A percentile compares a stretch with the other conserved stretches of the same genome.
Evolutionary conservation across 1,139 yeast genomes (phyloP).

Genomic region (Hyphopichia fennica): DNA sequence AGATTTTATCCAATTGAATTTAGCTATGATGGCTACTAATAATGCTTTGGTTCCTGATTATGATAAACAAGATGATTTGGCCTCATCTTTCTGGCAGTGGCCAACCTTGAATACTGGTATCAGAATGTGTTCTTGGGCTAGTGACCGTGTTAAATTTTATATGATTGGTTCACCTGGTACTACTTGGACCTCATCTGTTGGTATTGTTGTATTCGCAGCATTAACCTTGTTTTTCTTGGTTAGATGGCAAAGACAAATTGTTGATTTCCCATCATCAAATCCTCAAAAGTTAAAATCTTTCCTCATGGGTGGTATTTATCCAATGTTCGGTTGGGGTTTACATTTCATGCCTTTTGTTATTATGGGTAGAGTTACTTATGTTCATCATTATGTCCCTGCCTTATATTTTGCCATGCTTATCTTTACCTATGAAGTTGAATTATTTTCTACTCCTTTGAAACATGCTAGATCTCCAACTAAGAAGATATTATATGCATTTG

Average conservation of each 20-base stretch:
- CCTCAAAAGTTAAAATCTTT: constrained; percentile 34
- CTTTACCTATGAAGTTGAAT: constrained; percentile 73
- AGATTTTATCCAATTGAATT: constrained; percentile 88
- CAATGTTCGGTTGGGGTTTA: constrained; percentile 93
- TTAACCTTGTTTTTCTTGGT: constrained; percentile 59
- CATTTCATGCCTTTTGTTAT: constrained; percentile 88
- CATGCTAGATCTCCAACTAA: constrained; percentile 22
- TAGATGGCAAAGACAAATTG: constrained; percentile 92
- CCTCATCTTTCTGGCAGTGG: constrained; percentile 98
- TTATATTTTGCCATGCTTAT: constrained; percentile 90
- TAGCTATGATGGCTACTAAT: constrained; percentile 99
- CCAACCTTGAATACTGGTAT: constrained; percentile 90
- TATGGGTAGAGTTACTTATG: constrained; percentile 97
- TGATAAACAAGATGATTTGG: constrained; percentile 88
- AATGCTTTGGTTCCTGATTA: constrained; percentile 92
- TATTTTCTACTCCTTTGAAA: constrained; percentile 47
- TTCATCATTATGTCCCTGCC: constrained; percentile 97
- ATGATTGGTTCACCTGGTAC: constrained; percentile 92
- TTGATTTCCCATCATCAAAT: constrained; percentile 54
- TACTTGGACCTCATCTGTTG: constrained; percentile 86
- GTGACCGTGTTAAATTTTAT: constrained; percentile 76
- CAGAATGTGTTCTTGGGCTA: constrained; percentile 94
- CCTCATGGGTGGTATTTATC: constrained; percentile 80
- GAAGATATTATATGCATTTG: constrained; percentile 29
- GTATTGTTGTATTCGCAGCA: constrained; percentile 61